These are phyloP conservation scores for Balamuthia mandrillaris DNA, from an alignment of 208 protist species.

Conservation along the genomic window DNA sequence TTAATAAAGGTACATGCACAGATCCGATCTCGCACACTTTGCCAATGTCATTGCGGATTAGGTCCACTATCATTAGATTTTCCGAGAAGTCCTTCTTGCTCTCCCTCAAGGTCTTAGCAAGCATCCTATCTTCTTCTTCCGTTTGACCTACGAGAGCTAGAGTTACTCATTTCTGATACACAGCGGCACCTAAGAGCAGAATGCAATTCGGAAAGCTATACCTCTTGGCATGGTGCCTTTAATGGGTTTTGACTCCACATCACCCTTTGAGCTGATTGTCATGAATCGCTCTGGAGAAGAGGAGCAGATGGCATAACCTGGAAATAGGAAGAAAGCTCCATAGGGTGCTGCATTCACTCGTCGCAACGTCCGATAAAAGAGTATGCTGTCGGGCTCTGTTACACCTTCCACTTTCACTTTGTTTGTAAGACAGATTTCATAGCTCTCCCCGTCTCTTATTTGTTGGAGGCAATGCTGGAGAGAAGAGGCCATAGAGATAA, in stretches of 20 bases:
- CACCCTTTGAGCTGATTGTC: background rate
- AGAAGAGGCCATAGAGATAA: no score
- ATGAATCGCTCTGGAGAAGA: constrained; percentile 57
- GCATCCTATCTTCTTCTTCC: constrained; percentile 23
- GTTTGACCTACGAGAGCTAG: background rate
- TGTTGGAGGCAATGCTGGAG: background rate
- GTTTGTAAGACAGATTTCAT: constrained; percentile 46
- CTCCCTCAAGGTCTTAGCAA: background rate
- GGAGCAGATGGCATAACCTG: constrained; percentile 42
- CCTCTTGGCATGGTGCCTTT: constrained; percentile 49
- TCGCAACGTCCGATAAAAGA: background rate
- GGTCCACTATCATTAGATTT: constrained; percentile 72
- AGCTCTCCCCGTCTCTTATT: constrained; percentile 19
- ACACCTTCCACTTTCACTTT: background rate
- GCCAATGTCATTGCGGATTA: constrained; percentile 66
- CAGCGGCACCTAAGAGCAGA: background rate
- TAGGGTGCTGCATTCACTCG: constrained; percentile 23
- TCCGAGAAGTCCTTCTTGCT: constrained; percentile 58
- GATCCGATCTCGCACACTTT: constrained; percentile 48
- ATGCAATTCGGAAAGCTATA: background rate
- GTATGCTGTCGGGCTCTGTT: background rate
- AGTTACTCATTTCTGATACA: background rate
- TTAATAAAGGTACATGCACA: constrained; percentile 58
- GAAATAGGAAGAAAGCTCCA: constrained; percentile 46
- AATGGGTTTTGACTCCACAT: constrained; percentile 62